Evolutionary conservation across 139 green algal species (phyloP), one percentile per base, ranked within the genome.

Genomic region (Chlorella sp.): DNA sequence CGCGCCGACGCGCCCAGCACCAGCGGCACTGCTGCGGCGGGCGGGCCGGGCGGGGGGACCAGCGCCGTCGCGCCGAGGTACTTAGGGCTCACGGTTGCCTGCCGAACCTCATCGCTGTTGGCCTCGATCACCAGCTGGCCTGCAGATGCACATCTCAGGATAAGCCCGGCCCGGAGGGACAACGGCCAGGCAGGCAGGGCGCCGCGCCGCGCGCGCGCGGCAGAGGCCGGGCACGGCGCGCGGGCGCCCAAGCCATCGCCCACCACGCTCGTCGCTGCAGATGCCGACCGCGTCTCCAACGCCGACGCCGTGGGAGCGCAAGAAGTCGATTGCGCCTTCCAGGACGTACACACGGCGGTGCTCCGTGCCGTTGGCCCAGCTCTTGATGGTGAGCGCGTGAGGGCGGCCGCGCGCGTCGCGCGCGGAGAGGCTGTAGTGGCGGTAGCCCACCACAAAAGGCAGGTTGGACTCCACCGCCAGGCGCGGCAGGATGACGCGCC

Each of bases 301-400:
- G 1, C 66, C 73, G 19, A 93, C 63, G 68, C 69, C 41, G 31
- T 88, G 73, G 27, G 64, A 38, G 67, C 76, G 82, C 59, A 87
- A n/a, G 55, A 83, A 79, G 31, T 87, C 79, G 5, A 50, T 77
- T 3, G 86, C 85, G 46, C 87, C 79, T 77, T 95, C 89, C 81
- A 95, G 72, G 65, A 94, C 90, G 50, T 91, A 95, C 65, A 95
- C 90, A 1, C 89, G 88, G 43, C 89, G 87, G 65, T 88, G 82
- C 79, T 92, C 90, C 35, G 67, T 72, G 46, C 90, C 90, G 62
- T 94, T 94, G 46, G 89, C 83, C 90, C 90, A 95, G 9, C 86
- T 89, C 51, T 88, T 88, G 55, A 93, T 82, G 25, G 88, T 81
- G 56, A 93, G 89, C n/a, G 76, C 45, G 73, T 83, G 84, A 2